Evolutionary conservation across 1,284 basidiomycete genomes (phyloP), one percentile per base, ranked within the genome.

Genomic region (Cutaneotrichosporon sp.): DNA sequence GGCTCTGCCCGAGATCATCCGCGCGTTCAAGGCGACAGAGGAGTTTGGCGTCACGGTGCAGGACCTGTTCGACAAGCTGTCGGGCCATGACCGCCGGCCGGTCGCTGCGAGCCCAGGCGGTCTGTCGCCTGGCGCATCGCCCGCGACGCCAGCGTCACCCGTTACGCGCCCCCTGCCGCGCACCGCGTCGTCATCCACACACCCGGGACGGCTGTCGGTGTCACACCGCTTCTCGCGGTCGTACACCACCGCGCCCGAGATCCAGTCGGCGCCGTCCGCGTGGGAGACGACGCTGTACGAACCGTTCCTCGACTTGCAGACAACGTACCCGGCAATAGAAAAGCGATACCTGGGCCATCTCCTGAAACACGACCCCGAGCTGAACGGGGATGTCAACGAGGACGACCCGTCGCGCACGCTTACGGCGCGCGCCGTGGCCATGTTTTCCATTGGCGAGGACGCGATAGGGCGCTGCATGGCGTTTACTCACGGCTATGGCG

Each of bases 261-360:
- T 61, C 26, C 51, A 46, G 4, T 36, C 52, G 3, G 37, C 51
- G 5, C 63, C 58, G 10, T 55, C 60, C 3, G 55, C 56, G 15
- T 96, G 92, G 92, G 90, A 94, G 65, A 84, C 86, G 50, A 84
- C 86, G 37, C 78, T 96, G 9, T 93, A 91, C 71, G 90, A 92
- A 67, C 89, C 92, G 0, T 96, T 94, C 77, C 78, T 92, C 17
- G 88, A 92, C 66, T 86, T 86, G 58, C 92, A 96, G 67, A 79
- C 83, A 15, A 85, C 90, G 51, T 96, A 93, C 70, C 81, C 82
- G 0, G 75, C 79, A 0, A 78, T 93, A 36, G 92, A 97, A 72
- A 79, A 80, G 40, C 80, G 82, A 10, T 79, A 83, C 46, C 74
- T 94, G 43, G 78, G 83, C 4, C 78, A 83, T 38, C 77, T 80